phyloP scores from a whole-genome alignment of 495 filamentous ascomycete species.

The Aspergillus wentii region DNA sequence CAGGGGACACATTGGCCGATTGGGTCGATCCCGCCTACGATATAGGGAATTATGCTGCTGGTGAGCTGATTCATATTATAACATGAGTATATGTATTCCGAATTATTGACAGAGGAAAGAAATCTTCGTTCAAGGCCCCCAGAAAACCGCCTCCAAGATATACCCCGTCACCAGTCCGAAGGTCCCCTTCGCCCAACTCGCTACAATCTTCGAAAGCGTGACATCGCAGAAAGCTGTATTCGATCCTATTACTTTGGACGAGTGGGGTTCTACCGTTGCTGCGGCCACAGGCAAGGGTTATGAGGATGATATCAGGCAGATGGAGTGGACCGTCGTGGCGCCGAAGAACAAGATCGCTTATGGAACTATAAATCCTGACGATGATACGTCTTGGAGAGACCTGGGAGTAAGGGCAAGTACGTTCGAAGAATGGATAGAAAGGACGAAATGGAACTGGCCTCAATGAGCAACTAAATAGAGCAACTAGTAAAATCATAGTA shows the following conservation, averaged over 20 bases:
- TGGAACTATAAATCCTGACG: slow-evolving; percentile 8
- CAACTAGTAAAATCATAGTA: too few relatives aligned
- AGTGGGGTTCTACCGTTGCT: slow-evolving; percentile 7
- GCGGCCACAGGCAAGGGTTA: slow-evolving; percentile 7
- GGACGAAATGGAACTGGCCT: slow-evolving; percentile 11
- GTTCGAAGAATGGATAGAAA: slow-evolving; percentile 20
- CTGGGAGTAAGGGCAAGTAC: slow-evolving; percentile 10
- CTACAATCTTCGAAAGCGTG: slow-evolving; percentile 6
- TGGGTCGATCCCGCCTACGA: slow-evolving; percentile 17
- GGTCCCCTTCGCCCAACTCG: slow-evolving; percentile 4
- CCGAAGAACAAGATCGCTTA: slow-evolving; percentile 15
- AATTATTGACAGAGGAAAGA: slow-evolving; percentile 6
- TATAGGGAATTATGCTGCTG: slow-evolving; percentile 14
- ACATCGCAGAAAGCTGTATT: slow-evolving; percentile 10
- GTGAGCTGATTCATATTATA: too few relatives aligned
- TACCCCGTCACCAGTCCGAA: slow-evolving; percentile 8
- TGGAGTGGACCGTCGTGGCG: slow-evolving; percentile 15
- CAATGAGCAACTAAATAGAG: too few relatives aligned
- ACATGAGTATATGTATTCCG: too few relatives aligned
- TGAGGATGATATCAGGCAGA: slow-evolving; percentile 12
- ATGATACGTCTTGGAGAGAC: slow-evolving; percentile 10
- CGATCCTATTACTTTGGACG: slow-evolving; percentile 10
- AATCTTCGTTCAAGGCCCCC: slow-evolving; percentile 9
- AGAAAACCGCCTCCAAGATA: slow-evolving; percentile 12
- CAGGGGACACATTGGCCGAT: slow-evolving; percentile 7